Conservation (phyloP, 306 rosid species). For the Mimosa pudica region DNA sequence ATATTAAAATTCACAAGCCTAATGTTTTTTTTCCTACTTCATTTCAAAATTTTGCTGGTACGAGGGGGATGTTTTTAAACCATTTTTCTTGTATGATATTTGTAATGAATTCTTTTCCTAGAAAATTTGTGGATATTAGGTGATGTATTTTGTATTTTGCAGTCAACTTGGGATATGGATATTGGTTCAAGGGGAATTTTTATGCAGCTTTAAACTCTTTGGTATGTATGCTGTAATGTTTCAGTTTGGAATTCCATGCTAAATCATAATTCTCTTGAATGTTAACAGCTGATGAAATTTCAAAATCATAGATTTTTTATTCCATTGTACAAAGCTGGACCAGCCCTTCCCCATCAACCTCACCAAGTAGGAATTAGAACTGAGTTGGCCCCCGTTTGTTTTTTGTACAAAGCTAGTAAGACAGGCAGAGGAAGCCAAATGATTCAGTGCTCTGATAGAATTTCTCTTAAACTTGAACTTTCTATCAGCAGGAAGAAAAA, state of each 20-base stretch:
- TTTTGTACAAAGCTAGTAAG: not conserved
- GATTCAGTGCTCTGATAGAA: not conserved
- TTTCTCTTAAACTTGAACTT: not conserved
- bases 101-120: not conserved
- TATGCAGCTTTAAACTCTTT: slow-evolving; percentile 76
- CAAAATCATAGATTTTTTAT: not conserved
- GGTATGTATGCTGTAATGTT: slow-evolving; percentile 49
- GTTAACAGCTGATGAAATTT: not conserved
- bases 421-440: too few species aligned
- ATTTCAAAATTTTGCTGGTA: slow-evolving; percentile 11
- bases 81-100: slow-evolving; percentile 15
- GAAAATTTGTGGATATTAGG: slow-evolving; percentile 6
- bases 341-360: too few species aligned
- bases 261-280: slow-evolving; percentile 10
- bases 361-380: too few species aligned
- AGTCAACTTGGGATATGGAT: slow-evolving; percentile 92
- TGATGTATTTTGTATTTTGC: slow-evolving; percentile 38
- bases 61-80: not conserved
- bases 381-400: too few species aligned
- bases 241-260: slow-evolving; percentile 22
- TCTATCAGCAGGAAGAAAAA: not conserved
- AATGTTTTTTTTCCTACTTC: slow-evolving; percentile 2
- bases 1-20: slow-evolving; percentile 4
- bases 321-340: not conserved
- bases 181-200: slow-evolving; percentile 69